phyloP scores from a whole-genome alignment of 352 stramenopile genomes.

The Peronosclerospora sorghi region DNA sequence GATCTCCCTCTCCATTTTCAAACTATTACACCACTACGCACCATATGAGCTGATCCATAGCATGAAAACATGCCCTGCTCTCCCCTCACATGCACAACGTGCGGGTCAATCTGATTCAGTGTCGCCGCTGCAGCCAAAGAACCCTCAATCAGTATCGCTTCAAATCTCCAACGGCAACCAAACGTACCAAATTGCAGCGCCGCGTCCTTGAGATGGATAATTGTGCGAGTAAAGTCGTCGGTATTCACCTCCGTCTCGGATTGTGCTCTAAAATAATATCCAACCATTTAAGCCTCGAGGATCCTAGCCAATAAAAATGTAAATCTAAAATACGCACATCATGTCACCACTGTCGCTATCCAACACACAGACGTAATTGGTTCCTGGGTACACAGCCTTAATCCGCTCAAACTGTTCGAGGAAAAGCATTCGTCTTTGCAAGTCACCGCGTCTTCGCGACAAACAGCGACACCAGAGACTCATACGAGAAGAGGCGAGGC shows the following conservation, averaged over 20 bases:
- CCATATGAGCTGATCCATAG: conserved; percentile 62
- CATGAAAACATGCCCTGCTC: conserved; percentile 81
- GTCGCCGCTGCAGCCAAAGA: conserved; percentile 35
- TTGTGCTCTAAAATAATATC: conserved; percentile 39
- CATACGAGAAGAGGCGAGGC: conserved; percentile 18
- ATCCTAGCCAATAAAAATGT: neutral
- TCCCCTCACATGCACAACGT: conserved; percentile 74
- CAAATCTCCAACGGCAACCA: neutral
- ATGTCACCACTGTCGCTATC: conserved; percentile 67
- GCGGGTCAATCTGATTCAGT: conserved; percentile 72
- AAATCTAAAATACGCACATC: conserved; percentile 37
- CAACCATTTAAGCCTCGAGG: neutral
- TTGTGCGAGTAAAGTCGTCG: conserved; percentile 66
- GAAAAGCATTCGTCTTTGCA: conserved; percentile 39
- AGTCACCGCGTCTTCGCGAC: conserved; percentile 48
- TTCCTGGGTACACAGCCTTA: conserved; percentile 59
- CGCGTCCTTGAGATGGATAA: conserved; percentile 70
- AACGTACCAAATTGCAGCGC: conserved; percentile 68
- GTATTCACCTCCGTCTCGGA: conserved; percentile 59
- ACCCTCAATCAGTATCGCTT: neutral
- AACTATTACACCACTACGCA: conserved; percentile 10
- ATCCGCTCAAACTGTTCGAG: conserved; percentile 74
- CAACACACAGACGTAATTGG: conserved; percentile 70
- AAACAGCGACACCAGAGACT: conserved; percentile 63
- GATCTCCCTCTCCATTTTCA: neutral